Percentiles rank a stretch among this genome's conserved stretches.
Evolutionary conservation across 2,329 filamentous ascomycete genomes (phyloP).

Genomic region (Geosmithia flava): DNA sequence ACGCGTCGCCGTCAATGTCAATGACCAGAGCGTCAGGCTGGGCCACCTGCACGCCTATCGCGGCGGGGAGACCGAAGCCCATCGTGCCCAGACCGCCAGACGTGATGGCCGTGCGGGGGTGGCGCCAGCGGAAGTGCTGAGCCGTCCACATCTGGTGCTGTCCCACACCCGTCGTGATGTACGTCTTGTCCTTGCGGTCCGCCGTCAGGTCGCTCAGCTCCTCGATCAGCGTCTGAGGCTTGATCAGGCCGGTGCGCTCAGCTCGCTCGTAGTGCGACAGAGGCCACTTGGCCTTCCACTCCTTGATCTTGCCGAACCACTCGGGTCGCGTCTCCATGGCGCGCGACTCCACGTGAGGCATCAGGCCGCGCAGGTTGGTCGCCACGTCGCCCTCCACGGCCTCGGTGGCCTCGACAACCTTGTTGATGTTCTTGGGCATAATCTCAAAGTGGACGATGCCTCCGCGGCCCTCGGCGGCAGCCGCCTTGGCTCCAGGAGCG

Average conservation of each 20-base stretch:
- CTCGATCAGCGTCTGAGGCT: constrained; percentile 87
- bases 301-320: constrained; percentile 83
- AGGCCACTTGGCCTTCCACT: constrained; percentile 88
- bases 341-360: constrained; percentile 57
- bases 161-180: constrained; percentile 89
- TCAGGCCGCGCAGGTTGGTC: constrained; percentile 60
- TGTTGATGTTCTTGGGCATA: constrained; percentile 99
- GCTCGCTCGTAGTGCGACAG: constrained; percentile 71
- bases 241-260: constrained; percentile 67
- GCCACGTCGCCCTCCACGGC: constrained; percentile 89
- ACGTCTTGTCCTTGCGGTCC: constrained; percentile 67
- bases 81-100: constrained; percentile 76
- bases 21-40: constrained; percentile 69
- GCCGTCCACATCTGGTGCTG: constrained; percentile 98
- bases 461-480: constrained; percentile 72
- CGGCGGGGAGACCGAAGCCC: constrained; percentile 89
- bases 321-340: constrained; percentile 55
- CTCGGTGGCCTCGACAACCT: constrained; percentile 92
- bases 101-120: constrained; percentile 89
- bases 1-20: constrained; percentile 97
- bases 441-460: constrained; percentile 98
- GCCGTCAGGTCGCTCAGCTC: constrained; percentile 77
- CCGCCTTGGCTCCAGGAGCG: constrained; percentile 74
- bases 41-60: constrained; percentile 89
- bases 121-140: constrained; percentile 90